Percentiles rank a stretch among this genome's conserved stretches.
phyloP scores from a whole-genome alignment of 305 asterid species.

The Fraxinus sp. region DNA sequence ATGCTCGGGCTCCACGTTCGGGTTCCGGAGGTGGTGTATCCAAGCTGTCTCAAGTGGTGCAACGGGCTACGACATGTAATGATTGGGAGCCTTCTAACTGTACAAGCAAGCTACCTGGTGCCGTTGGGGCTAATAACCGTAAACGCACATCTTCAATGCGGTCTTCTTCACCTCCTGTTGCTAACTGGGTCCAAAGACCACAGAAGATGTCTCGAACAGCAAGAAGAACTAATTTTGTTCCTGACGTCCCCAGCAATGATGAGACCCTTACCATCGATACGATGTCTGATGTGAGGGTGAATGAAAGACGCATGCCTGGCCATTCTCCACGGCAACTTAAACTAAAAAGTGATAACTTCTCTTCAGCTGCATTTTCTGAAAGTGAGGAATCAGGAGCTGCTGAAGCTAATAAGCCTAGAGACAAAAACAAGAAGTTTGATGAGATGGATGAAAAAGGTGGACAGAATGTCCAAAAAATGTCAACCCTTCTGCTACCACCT shows the following conservation, averaged over 20 bases:
- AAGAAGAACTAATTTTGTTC: conserved; percentile 68
- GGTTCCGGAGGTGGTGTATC: conserved; percentile 57
- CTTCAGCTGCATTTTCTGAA: conserved; percentile 75
- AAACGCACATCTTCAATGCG: conserved; percentile 71
- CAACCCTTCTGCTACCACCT: conserved; percentile 72
- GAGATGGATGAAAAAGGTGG: conserved; percentile 63
- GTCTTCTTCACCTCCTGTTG: conserved; percentile 87
- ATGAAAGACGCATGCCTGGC: conserved; percentile 60
- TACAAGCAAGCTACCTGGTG: conserved; percentile 60
- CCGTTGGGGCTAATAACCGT: conserved; percentile 56
- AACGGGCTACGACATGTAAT: conserved; percentile 51
- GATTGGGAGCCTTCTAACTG: conserved; percentile 89
- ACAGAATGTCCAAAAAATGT: conserved; percentile 73
- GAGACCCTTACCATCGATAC: conserved; percentile 52
- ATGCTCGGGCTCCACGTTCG: conserved; percentile 82
- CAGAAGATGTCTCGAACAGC: conserved; percentile 83
- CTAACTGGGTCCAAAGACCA: conserved; percentile 82
- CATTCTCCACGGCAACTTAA: conserved; percentile 71
- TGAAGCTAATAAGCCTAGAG: conserved; percentile 64
- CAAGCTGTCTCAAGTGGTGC: conserved; percentile 63
- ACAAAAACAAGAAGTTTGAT: conserved; percentile 62
- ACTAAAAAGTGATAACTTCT: conserved; percentile 58
- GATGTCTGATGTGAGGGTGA: conserved; percentile 43
- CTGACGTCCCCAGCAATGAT: conserved; percentile 62
- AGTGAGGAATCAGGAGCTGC: conserved; percentile 84